These are phyloP conservation scores for Aspergillus unguis DNA, from an alignment of 2,329 filamentous ascomycete species.

Conservation along the genomic window DNA sequence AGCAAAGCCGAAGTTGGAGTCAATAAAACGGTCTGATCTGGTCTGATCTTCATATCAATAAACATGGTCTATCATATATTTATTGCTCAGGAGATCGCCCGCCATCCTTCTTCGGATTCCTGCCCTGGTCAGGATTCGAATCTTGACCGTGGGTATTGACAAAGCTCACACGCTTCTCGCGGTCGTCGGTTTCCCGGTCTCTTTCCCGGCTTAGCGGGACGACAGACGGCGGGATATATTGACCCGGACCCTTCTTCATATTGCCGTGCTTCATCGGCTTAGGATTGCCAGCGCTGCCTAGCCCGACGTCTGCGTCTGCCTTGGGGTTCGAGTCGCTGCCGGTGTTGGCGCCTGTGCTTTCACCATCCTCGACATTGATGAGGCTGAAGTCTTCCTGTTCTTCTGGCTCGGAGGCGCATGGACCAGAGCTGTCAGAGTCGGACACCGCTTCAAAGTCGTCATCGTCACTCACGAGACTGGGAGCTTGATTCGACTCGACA, in stretches of 20 bases:
- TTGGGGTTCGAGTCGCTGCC: constrained; percentile 35
- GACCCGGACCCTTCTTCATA: constrained; percentile 28
- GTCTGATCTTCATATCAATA: too few relatives aligned
- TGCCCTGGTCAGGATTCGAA: constrained; percentile 21
- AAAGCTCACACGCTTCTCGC: constrained; percentile 38
- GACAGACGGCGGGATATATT: constrained; percentile 25
- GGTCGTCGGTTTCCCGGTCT: constrained; percentile 14
- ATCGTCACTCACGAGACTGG: constrained; percentile 76
- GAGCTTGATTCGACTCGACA: constrained; percentile 69
- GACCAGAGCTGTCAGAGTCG: constrained; percentile 58
- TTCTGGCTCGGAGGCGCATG: constrained; percentile 46
- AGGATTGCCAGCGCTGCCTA: constrained; percentile 24
- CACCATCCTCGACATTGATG: constrained; percentile 47
- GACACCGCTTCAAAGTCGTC: constrained; percentile 70
- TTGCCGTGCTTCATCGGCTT: constrained; percentile 31
- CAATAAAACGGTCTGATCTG: too few relatives aligned
- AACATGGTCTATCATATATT: background rate
- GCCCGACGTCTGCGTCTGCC: constrained; percentile 31
- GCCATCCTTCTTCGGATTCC: constrained; percentile 27
- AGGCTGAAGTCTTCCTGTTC: constrained; percentile 50
- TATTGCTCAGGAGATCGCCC: constrained; percentile 15
- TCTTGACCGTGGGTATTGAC: constrained; percentile 25
- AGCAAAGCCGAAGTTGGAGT: background rate
- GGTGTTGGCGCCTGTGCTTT: constrained; percentile 35
- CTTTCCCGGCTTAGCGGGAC: constrained; percentile 27